Conservation (phyloP, 441 rosid genomes). For the Mallotus repandus region DNA sequence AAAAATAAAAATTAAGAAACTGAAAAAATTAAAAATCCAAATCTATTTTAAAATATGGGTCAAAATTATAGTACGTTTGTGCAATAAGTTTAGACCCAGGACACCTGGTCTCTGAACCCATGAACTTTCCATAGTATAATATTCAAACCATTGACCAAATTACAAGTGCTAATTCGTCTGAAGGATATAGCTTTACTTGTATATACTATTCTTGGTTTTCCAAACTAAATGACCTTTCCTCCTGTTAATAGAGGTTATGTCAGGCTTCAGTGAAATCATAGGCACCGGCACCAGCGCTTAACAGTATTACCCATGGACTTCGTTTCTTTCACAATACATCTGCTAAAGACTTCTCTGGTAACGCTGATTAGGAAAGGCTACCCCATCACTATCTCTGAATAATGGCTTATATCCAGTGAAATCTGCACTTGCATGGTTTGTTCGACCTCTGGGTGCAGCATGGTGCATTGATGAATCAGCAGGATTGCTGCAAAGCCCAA, state of each 20-base stretch:
- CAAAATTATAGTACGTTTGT: no score
- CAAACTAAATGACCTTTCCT: no score
- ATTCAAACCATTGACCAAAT: neutral
- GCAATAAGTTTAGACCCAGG: no score
- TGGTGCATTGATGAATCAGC: slow-evolving; percentile 20
- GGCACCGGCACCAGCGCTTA: neutral
- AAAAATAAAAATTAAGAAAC: no score
- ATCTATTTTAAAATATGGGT: no score
- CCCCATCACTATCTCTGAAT: slow-evolving; percentile 26
- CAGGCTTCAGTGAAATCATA: neutral
- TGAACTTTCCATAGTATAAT: neutral
- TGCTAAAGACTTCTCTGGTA: slow-evolving; percentile 47
- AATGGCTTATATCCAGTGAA: slow-evolving; percentile 25
- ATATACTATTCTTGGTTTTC: no score
- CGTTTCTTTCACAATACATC: neutral
- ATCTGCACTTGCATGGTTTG: slow-evolving; percentile 55
- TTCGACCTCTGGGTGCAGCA: slow-evolving; percentile 39
- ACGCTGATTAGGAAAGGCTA: slow-evolving; percentile 24
- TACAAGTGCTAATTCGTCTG: neutral
- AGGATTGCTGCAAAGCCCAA: slow-evolving; percentile 38
- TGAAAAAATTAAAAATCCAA: no score
- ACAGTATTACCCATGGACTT: neutral
- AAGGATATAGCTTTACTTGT: neutral
- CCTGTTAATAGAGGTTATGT: neutral
- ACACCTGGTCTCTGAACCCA: neutral